Evolutionary conservation across 305 asterid genomes (phyloP), one percentile per base, ranked within the genome.

Genomic region (Fraxinus baroniana): DNA sequence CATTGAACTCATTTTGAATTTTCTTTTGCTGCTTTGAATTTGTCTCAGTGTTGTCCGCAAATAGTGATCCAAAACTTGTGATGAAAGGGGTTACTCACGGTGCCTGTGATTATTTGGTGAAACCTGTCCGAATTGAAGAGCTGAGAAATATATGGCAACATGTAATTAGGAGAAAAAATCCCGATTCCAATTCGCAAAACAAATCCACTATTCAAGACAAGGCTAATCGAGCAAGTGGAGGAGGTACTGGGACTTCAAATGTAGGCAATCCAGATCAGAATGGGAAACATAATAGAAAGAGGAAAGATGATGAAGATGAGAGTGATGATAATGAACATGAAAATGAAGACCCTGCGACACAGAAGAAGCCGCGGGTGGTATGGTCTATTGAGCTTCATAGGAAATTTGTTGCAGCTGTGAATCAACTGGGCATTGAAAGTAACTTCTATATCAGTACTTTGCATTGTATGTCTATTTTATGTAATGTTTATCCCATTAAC

Each of bases 141-240:
- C 88, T 95, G 81, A 87, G 90, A 86, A 93, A 95, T 76, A 89
- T 95, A 80, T 92, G 98, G 98, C 98, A 95, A 66, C 98, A 95
- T 17, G 98, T 95, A 7, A 76, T 93, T 36, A 84, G 98, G 80
- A 92, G 82, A 83, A 90, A 88, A 77, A 92, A 80, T 78, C 8
- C 81, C 4, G 89, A 86, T 68, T 82, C 94, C 5, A 86, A 81
- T 81, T 81, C 78, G 78, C 90, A 83, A 79, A 84, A 22, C 78
- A 83, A 80, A 57, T 86, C 90, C 13, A 66, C 36, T 55, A 87
- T 81, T 71, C 90, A 86, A 70, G 84, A 77, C 64, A 85, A 76
- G 30, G 81, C 52, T 7, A 78, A 81, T 41, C 84, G 78, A 12
- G 87, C 85, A 46, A 83, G 88, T 24, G 92, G 87, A 82, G 93